Evolutionary conservation across 1,284 basidiomycete genomes (phyloP).

Genomic region (Pterulicium gracile): DNA sequence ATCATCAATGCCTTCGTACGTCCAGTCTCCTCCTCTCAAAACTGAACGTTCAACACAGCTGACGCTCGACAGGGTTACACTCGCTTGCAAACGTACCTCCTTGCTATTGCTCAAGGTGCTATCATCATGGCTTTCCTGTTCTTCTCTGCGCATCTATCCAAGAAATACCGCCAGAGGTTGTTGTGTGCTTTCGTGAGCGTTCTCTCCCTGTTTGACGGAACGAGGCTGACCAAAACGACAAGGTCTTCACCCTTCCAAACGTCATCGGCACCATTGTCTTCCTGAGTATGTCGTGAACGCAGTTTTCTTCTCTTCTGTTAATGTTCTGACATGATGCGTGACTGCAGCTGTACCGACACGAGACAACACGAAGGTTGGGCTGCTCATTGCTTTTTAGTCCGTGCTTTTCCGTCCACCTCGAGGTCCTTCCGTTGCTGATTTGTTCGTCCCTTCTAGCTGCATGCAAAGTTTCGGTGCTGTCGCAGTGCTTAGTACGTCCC

Average conservation of each 20-base stretch:
- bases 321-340: slow-evolving; percentile 1
- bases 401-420: slow-evolving; percentile 11
- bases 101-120: slow-evolving; percentile 39
- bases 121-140: slow-evolving; percentile 40
- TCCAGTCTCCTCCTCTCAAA: not conserved
- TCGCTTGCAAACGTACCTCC: slow-evolving; percentile 35
- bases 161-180: slow-evolving; percentile 31
- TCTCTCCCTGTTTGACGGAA: not conserved
- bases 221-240: not conserved
- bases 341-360: slow-evolving; percentile 25
- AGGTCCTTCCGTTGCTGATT: slow-evolving; percentile 2
- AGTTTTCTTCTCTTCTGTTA: not conserved
- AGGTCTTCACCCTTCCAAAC: slow-evolving; percentile 38
- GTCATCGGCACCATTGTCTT: slow-evolving; percentile 39
- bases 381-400: slow-evolving; percentile 39
- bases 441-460: slow-evolving; percentile 19
- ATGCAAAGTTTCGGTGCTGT: slow-evolving; percentile 34
- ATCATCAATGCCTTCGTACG: slow-evolving; percentile 35
- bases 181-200: slow-evolving; percentile 29
- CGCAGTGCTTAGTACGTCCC: slow-evolving; percentile 23
- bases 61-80: slow-evolving; percentile 28
- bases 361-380: slow-evolving; percentile 32
- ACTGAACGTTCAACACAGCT: no score
- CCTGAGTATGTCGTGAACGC: slow-evolving; percentile 19
- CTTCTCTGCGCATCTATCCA: slow-evolving; percentile 32